Percentiles rank a stretch among this genome's conserved stretches.
Evolutionary conservation across 2,329 filamentous ascomycete genomes (phyloP).

Genomic region (Zymoseptoria crescenta): DNA sequence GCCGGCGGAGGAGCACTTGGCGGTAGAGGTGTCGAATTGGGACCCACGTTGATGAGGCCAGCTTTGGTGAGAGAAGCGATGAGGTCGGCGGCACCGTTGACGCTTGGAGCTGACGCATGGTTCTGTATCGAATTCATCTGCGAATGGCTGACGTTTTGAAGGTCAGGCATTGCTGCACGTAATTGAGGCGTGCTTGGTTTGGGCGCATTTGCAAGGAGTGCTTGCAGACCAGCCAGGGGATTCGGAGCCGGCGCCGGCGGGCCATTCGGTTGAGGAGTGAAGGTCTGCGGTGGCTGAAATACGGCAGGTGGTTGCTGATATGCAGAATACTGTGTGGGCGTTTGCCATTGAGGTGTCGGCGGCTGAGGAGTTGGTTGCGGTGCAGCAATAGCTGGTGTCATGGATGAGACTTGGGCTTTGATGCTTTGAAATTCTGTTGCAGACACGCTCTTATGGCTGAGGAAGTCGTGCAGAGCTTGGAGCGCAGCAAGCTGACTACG

Average conservation of each 20-base stretch:
- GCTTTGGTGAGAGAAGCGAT: conserved; percentile 26
- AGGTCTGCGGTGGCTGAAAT: conserved; percentile 15
- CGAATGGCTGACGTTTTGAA: conserved; percentile 24
- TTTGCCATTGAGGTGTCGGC: conserved; percentile 27
- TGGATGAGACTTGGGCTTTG: conserved; percentile 73
- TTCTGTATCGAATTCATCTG: conserved; percentile 26
- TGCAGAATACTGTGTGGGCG: conserved; percentile 21
- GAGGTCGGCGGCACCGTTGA: conserved; percentile 21
- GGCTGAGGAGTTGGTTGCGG: conserved; percentile 26
- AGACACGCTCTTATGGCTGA: conserved; percentile 70
- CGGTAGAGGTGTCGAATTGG: conserved; percentile 7
- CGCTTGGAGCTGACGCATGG: conserved; percentile 19
- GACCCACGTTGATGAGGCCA: conserved; percentile 16
- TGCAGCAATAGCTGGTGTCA: conserved; percentile 52
- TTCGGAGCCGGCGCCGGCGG: conserved; percentile 23
- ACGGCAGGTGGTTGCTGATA: conserved; percentile 24
- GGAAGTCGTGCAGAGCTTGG: conserved; percentile 71
- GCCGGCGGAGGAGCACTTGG: conserved; percentile 6
- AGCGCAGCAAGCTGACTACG: conserved; percentile 77
- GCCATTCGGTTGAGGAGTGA: conserved; percentile 12
- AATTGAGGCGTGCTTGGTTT: conserved; percentile 32
- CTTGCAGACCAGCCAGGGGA: conserved; percentile 27
- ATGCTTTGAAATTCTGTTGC: conserved; percentile 77
- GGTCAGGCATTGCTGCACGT: conserved; percentile 24
- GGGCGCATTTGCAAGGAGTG: conserved; percentile 27